These are phyloP conservation scores for Nigrograna mackinnonii DNA, from an alignment of 2,329 filamentous ascomycete species.

Conservation along the genomic window DNA sequence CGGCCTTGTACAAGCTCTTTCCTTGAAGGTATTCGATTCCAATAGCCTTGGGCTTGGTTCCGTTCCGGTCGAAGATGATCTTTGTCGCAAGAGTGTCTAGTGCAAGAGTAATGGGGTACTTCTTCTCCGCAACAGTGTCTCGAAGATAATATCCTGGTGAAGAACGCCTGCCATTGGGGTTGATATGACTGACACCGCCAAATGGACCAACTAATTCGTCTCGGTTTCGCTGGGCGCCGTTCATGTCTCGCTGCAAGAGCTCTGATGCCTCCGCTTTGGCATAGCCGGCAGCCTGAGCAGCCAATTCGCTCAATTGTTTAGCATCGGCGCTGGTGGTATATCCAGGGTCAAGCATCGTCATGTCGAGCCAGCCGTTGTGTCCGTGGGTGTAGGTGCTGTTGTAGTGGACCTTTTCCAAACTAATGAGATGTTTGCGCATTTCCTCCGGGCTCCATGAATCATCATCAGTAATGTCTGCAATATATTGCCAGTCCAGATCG, in stretches of 20 bases:
- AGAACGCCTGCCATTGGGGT: constrained; percentile 22
- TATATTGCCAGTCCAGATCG: constrained; percentile 61
- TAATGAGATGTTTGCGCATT: constrained; percentile 60
- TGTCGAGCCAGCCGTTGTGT: constrained; percentile 25
- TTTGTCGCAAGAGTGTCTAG: constrained; percentile 47
- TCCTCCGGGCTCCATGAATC: constrained; percentile 58
- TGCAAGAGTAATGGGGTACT: constrained; percentile 29
- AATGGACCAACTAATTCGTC: constrained; percentile 23
- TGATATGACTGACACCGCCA: constrained; percentile 28
- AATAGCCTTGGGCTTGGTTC: constrained; percentile 38
- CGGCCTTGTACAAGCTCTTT: constrained; percentile 47
- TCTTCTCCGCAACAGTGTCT: constrained; percentile 47
- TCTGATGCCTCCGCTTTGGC: constrained; percentile 9
- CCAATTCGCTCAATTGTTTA: constrained; percentile 14
- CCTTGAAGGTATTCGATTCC: constrained; percentile 51
- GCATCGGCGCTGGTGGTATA: constrained; percentile 19
- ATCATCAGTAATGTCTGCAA: constrained; percentile 62
- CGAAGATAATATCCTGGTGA: constrained; percentile 49
- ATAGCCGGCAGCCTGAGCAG: constrained; percentile 19
- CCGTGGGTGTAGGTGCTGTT: constrained; percentile 26
- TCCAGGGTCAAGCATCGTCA: constrained; percentile 26
- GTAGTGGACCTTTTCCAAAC: constrained; percentile 25
- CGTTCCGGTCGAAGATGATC: constrained; percentile 40
- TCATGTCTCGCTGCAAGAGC: constrained; percentile 23
- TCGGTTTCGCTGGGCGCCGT: constrained; percentile 17